Evolutionary conservation across 768 basidiomycete species (phyloP).

Genomic region (Asterophora lycoperdoides): DNA sequence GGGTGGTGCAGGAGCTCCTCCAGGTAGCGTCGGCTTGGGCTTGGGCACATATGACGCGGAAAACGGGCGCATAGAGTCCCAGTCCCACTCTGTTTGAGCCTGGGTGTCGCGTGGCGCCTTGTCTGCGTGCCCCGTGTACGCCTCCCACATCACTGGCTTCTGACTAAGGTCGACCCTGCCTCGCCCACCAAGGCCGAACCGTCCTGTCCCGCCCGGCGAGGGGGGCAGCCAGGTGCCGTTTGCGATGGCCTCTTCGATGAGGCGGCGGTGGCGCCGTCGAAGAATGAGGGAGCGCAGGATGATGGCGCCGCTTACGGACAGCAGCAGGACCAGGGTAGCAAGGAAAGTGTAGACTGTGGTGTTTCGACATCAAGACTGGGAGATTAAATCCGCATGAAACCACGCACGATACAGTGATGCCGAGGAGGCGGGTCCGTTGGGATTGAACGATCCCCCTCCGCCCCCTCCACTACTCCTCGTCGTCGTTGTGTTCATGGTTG

Average conservation of each 20-base stretch:
- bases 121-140: constrained; percentile 29
- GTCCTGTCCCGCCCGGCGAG: constrained; percentile 15
- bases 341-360: constrained; percentile 45
- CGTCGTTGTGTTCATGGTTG: too few relatives aligned
- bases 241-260: constrained; percentile 60
- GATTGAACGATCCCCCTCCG: neutral
- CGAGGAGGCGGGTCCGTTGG: constrained; percentile 3
- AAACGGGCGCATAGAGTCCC: constrained; percentile 33
- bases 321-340: constrained; percentile 64
- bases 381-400: neutral
- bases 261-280: constrained; percentile 53
- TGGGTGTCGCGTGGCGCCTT: neutral
- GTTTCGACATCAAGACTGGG: neutral
- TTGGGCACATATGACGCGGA: constrained; percentile 24
- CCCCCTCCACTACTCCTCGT: neutral
- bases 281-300: constrained; percentile 60
- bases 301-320: constrained; percentile 64
- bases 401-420: constrained; percentile 11
- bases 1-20: neutral
- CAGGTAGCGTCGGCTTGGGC: neutral
- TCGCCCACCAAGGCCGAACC: constrained; percentile 4
- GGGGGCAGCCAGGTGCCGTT: constrained; percentile 59
- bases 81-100: constrained; percentile 20
- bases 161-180: constrained; percentile 36
- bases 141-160: constrained; percentile 48